A percentile compares a stretch with the other conserved stretches of the same genome.
These are phyloP conservation scores for Priceomyces castillae DNA, from an alignment of 805 yeast genomes.

Conservation along the genomic window DNA sequence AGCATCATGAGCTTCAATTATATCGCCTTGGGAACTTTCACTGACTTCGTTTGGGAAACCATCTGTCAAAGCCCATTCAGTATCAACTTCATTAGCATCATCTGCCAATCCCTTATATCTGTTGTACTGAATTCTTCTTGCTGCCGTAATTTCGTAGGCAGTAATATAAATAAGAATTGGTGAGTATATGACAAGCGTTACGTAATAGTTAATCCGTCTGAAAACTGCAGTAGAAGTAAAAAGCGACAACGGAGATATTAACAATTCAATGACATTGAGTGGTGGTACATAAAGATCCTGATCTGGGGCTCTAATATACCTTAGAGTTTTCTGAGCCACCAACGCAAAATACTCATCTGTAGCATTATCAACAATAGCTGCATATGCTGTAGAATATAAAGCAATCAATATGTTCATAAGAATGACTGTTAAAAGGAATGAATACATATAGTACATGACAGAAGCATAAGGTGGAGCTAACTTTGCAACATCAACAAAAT, in stretches of 20 bases:
- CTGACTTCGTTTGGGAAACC: conserved; percentile 51
- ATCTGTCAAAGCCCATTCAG: conserved; percentile 81
- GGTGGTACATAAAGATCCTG: conserved; percentile 84
- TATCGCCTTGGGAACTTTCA: conserved; percentile 31
- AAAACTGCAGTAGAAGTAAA: conserved; percentile 34
- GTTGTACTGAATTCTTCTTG: conserved; percentile 70
- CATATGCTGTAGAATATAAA: conserved; percentile 79
- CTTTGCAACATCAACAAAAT: conserved; percentile 62
- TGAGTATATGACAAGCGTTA: conserved; percentile 65
- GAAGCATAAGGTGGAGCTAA: conserved; percentile 86
- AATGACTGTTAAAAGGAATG: conserved; percentile 71
- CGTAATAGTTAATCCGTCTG: conserved; percentile 46
- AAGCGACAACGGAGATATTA: conserved; percentile 27
- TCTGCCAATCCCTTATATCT: conserved; percentile 61
- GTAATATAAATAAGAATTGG: conserved; percentile 66
- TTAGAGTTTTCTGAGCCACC: conserved; percentile 77
- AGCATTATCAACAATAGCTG: conserved; percentile 76
- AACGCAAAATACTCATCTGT: conserved; percentile 82
- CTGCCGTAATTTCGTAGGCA: conserved; percentile 59
- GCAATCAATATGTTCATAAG: conserved; percentile 83
- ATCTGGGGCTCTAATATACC: conserved; percentile 87
- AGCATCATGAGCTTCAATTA: conserved; percentile 34
- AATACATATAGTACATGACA: conserved; percentile 72
- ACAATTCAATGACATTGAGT: conserved; percentile 66
- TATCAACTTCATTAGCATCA: conserved; percentile 75